Evolutionary conservation across 768 basidiomycete genomes (phyloP), one percentile per base, ranked within the genome.

Genomic region (Dentipellis fragilis): DNA sequence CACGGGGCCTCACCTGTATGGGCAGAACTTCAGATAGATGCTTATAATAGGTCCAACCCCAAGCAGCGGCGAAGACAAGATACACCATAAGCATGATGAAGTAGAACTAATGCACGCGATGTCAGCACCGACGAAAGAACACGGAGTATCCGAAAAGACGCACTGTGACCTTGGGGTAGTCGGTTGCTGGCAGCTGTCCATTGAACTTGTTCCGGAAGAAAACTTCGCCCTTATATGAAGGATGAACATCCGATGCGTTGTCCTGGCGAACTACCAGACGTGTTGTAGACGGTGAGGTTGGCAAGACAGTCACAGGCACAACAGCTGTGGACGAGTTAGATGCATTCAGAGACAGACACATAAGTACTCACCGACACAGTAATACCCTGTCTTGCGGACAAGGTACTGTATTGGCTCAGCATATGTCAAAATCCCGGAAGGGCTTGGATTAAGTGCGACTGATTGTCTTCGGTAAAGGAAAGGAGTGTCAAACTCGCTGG

Each of bases 111-210:
- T 23, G 42, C 10, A 39, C 17, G 35, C 23, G 36, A 51, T 42
- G 54, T 22, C 8, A 46, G 14, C 10, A 16, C 8, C 22, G 10
- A 19, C 38, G 10, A 46, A 17, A 23, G 39, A 23, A 52, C 35
- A 3, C 2, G 34, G 29, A 16, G 54, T 40, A 62, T 21, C 49
- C 47, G 17, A 47, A 51, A 21, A 9, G 36, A 68, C 89, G 63
- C 68, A 96, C 93, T 56, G 82, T 86, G 67, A 98, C 89, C 82
- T 98, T 98, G 10, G 96, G 96, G 69, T 97, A 96, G 67, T 99
- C 96, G 5, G 89, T 80, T 6, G 94, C 93, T 11, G 95, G 81
- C 19, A 99, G 75, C 66, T 88, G 81, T 17, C 96, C 96, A 23
- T 86, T 75, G 65, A 97, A 97, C 2, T 77, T 81, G 68, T 96